phyloP scores from a whole-genome alignment of 1,139 yeast genomes.

The Candida albicans region DNA sequence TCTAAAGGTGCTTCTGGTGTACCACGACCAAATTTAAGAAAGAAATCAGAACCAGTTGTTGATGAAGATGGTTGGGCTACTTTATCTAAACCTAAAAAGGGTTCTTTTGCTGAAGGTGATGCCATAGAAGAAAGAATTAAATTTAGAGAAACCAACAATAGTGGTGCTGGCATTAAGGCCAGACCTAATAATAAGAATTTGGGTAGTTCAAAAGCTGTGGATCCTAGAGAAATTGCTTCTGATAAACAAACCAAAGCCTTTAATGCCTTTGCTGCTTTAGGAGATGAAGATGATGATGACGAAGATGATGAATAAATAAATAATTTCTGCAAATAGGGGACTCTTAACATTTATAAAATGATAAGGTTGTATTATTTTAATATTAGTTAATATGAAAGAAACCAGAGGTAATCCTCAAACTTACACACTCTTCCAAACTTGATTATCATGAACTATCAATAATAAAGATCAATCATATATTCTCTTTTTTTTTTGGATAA shows the following conservation, averaged over 20 bases:
- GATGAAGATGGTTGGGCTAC: slow-evolving; percentile 88
- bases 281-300: slow-evolving; percentile 48
- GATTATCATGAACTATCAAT: no score
- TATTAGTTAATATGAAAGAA: no score
- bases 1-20: slow-evolving; percentile 43
- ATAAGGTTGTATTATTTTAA: slow-evolving; percentile 4
- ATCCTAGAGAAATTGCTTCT: slow-evolving; percentile 66
- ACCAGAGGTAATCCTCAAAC: no score
- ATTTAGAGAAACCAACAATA: slow-evolving; percentile 48
- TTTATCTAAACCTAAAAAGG: slow-evolving; percentile 39
- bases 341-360: no score
- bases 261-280: slow-evolving; percentile 81
- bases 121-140: slow-evolving; percentile 47
- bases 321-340: slow-evolving; percentile 3
- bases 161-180: slow-evolving; percentile 44
- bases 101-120: slow-evolving; percentile 51
- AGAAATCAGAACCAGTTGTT: slow-evolving; percentile 54
- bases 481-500: no score
- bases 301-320: slow-evolving; percentile 12
- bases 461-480: no score
- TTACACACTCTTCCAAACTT: no score
- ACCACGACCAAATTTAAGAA: slow-evolving; percentile 56
- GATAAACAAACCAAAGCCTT: slow-evolving; percentile 65
- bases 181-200: slow-evolving; percentile 74
- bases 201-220: slow-evolving; percentile 72